Percentiles rank a stretch among this genome's conserved stretches.
phyloP scores from a whole-genome alignment of 2,329 filamentous ascomycete genomes.

The Scleromitrula shiraiana region DNA sequence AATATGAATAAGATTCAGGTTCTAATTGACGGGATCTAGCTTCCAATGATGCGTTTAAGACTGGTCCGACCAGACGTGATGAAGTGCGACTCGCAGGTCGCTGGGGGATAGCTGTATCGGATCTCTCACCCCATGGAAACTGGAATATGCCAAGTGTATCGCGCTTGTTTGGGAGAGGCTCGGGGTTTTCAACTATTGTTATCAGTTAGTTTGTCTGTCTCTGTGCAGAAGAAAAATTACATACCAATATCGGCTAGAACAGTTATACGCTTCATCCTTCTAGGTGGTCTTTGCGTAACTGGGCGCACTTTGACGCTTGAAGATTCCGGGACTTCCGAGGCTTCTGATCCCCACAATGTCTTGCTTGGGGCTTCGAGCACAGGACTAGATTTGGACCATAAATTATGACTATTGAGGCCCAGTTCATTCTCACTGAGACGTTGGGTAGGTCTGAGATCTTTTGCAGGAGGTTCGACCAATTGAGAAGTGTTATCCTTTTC shows the following conservation, averaged over 20 bases:
- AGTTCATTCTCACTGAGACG: constrained; percentile 15
- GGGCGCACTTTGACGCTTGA: constrained; percentile 34
- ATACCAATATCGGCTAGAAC: constrained; percentile 49
- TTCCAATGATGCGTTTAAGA: constrained; percentile 20
- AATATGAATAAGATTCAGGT: constrained; percentile 36
- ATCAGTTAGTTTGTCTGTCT: not conserved
- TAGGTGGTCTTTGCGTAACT: constrained; percentile 44
- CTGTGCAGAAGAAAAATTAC: constrained; percentile 1
- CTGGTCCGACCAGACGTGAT: constrained; percentile 13
- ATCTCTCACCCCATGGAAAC: constrained; percentile 58
- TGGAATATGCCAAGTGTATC: constrained; percentile 57
- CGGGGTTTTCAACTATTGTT: constrained; percentile 45
- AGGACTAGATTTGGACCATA: constrained; percentile 26
- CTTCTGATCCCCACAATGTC: constrained; percentile 27
- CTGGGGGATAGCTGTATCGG: constrained; percentile 42
- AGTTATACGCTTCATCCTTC: constrained; percentile 49
- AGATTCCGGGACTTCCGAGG: constrained; percentile 18
- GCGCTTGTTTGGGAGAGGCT: constrained; percentile 49
- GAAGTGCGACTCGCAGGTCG: constrained; percentile 33
- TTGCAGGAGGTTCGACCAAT: constrained; percentile 23
- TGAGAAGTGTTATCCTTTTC: not conserved
- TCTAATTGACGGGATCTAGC: constrained; percentile 23
- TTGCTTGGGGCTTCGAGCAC: constrained; percentile 14
- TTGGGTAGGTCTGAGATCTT: constrained; percentile 21
- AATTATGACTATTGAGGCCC: constrained; percentile 18